Evolutionary conservation across 2,329 filamentous ascomycete genomes (phyloP).

Genomic region (Phaeoacremonium minimum): DNA sequence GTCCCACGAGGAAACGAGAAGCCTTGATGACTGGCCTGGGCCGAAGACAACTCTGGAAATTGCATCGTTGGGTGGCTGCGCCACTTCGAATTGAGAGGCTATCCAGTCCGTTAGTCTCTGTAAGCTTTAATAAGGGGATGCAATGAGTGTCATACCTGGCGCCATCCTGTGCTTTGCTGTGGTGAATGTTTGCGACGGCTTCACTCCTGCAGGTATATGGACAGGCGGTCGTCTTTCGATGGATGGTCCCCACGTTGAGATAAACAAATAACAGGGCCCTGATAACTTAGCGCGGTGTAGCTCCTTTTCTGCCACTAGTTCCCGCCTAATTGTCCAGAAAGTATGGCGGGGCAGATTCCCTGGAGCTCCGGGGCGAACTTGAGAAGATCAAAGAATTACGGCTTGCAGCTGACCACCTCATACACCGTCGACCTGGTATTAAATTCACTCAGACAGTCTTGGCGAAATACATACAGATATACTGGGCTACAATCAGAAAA

Average conservation of each 20-base stretch:
- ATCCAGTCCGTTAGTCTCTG: constrained; percentile 12
- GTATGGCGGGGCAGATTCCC: background rate
- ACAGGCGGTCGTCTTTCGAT: no score
- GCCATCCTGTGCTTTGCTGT: constrained; percentile 35
- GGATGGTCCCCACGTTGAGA: background rate
- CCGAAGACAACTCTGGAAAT: constrained; percentile 87
- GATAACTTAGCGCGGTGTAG: no score
- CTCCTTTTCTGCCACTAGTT: background rate
- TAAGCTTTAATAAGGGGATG: background rate
- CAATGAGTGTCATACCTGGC: constrained; percentile 28
- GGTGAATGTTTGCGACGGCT: no score
- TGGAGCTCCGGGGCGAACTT: no score
- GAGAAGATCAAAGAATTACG: no score
- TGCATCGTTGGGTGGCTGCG: constrained; percentile 77
- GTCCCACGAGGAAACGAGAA: constrained; percentile 95
- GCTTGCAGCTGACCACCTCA: no score
- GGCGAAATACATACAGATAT: no score
- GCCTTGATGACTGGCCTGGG: constrained; percentile 64
- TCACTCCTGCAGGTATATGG: no score
- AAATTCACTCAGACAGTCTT: no score
- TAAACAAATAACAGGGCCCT: background rate
- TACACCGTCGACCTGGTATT: no score
- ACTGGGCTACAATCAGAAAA: no score
- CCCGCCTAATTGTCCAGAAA: background rate
- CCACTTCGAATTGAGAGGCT: constrained; percentile 78